Conservation (phyloP, 1,139 yeast species). For the Zygoascus meyerae region DNA sequence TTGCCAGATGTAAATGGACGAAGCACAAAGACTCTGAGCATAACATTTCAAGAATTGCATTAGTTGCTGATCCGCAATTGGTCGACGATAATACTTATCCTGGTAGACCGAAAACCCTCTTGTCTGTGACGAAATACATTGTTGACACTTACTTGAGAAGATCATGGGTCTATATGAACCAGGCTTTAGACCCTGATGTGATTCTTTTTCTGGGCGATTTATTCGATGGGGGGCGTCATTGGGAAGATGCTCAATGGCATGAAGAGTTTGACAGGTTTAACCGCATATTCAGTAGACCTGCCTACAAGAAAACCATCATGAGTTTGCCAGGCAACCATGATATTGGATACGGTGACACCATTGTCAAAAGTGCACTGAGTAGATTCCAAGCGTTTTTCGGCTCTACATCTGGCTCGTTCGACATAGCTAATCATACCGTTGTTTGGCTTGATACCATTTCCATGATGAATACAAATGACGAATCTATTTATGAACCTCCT, state of each 20-base stretch:
- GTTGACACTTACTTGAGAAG: slow-evolving; percentile 76
- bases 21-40: slow-evolving; percentile 13
- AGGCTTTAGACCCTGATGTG: slow-evolving; percentile 63
- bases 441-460: slow-evolving; percentile 79
- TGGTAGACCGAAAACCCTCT: slow-evolving; percentile 31
- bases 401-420: slow-evolving; percentile 48
- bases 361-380: slow-evolving; percentile 46
- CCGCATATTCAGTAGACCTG: slow-evolving; percentile 50
- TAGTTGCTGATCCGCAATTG: slow-evolving; percentile 90
- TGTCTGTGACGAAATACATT: slow-evolving; percentile 35
- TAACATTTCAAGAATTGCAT: slow-evolving; percentile 48
- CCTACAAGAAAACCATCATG: slow-evolving; percentile 41
- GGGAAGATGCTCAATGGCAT: slow-evolving; percentile 67
- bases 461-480: slow-evolving; percentile 48
- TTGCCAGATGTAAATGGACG: slow-evolving; percentile 55
- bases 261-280: slow-evolving; percentile 67
- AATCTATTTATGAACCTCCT: slow-evolving; percentile 41
- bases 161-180: slow-evolving; percentile 62
- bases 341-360: slow-evolving; percentile 79
- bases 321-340: slow-evolving; percentile 92
- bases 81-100: slow-evolving; percentile 69
- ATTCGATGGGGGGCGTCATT: slow-evolving; percentile 92
- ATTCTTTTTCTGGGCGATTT: slow-evolving; percentile 81
- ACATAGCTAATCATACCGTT: slow-evolving; percentile 70
- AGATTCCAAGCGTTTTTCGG: slow-evolving; percentile 76